Base-by-base conservation (phyloP, 2,329 filamentous ascomycete species). In the Pseudogymnoascus sp. region DNA sequence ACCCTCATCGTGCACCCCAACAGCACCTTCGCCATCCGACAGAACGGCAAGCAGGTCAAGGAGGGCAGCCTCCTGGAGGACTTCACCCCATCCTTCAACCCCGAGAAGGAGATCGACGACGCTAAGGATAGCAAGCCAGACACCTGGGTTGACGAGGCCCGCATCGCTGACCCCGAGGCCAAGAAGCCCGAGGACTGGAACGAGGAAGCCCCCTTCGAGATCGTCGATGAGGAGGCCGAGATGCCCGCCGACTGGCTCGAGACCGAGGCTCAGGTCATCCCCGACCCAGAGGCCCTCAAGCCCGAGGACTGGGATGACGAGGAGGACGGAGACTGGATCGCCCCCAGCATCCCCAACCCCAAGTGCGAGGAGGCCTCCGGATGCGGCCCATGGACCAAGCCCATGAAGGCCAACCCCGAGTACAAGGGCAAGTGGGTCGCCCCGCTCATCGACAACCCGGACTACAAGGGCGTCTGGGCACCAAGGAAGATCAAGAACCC, bases 371-470 rank as follows among this genome's bases (percentile, higher is more conserved):
- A 97, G 64, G 90, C 82, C 69, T 93, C 93, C 80, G 95, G 95
- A 74, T 97, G 95, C 77, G 95, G 95, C 72, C 86, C 89, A 72
- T 99, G 95, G 95, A 84, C 88, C 72, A 86, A 90, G 80, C 95
- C 95, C 69, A 86, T 90, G 86, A 96, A 88, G 81, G 90, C 89
- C 82, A 97, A 97, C 87, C 91, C 91, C 68, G 89, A 84, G 68
- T 97, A 96, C 88, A 97, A 97, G 90, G 95, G 95, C 87, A 96
- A 96, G 84, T 99, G 95, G 95, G 86, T 85, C 69, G 90, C 95
- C 56, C 91, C 92, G 66, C 85, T 87, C 77, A 91, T 99, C 72
- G 93, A 97, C 80, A 99, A 99, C 87, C 95, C 95, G 65, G 91
- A 84, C 72, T 99, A 97, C 87, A 97, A 97, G 88, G 95, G 95